Base-by-base conservation (phyloP, 768 basidiomycete genomes). In the Leccinellum albellum region DNA sequence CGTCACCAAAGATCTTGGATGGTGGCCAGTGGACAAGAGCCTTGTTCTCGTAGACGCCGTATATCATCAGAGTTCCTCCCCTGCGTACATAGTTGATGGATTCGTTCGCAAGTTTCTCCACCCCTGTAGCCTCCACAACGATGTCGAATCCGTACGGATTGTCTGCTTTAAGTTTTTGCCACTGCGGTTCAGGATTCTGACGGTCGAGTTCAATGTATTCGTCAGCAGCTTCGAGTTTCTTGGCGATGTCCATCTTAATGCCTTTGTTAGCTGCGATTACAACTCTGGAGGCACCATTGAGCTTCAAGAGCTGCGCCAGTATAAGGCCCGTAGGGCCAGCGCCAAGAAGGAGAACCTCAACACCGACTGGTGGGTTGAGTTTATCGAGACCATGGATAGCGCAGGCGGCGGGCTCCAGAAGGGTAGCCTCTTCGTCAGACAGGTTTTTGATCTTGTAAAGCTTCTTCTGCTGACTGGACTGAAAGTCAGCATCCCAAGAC, bases 311-410 rank as follows among this genome's bases (percentile, higher is more conserved):
- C 70, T 95, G 93, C 0, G 92, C 86, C 46, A 96, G 82, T 60
- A 94, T 91, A 33, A 95, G 80, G n/a, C 93, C 89, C 4, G 93
- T 95, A 1, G 93, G 92, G 13, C 93, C 93, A n/a, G 93, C 89
- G 51, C 93, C 93, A 47, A 94, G 79, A 33, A 95, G 76, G 52
- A 96, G 82, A 20, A 89, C 91, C 50, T 94, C 91, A 40, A 89
- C 77, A 26, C 93, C 93, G 57, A 94, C 89, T 4, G 87, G 83
- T 1, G 90, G 86, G 55, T 78, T 82, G 55, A 96, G 82, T 71
- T 92, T 91, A 74, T 96, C 93, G 59, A 94, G 84, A 6, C 93
- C 93, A 70, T 96, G 93, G 51, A 96, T 83, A 31, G 94, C 94
- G 62, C 93, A 96, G 6, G 93, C 87, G 4, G 91, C 90, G 40